Evolutionary conservation across 306 rosid genomes (phyloP), one percentile per base, ranked within the genome.

Genomic region (Cicer judaicum): DNA sequence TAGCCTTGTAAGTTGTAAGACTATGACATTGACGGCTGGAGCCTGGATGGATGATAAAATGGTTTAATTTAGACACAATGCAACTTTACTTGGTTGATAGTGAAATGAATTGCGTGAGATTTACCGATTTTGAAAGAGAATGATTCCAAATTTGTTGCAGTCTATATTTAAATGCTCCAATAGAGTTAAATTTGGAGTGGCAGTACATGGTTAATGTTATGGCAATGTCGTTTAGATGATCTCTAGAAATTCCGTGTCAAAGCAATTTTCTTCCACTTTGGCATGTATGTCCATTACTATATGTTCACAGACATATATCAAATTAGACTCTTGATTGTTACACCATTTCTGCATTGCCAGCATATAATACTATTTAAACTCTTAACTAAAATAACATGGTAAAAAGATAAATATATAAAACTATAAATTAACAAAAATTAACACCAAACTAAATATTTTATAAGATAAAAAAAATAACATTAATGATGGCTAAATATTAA

Each of bases 91-190:
- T 79, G 83, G 78, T 74, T 75, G 69, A 19, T 57, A 66, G 78
- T 46, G 76, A 70, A 79, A 75, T 57, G 66, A 47, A 41, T 69
- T 52, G 52, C 64, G 61, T 54, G 36, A 41, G 54, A 46, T 11
- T 36, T 54, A 69, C 84, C 87, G 84, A 75, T 66, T 64, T 72
- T 15, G 39, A 42, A 66, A 41, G 61, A 61, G 34, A 39, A 68
- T 64, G 79, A 62, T 62, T 80, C 83, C 55, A 70, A 40, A 61
- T 29, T 29, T 16, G 46, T 40, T 53, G 46, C 40, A 7, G 60
- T 52, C 68, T 29, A 12, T 61, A 46, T 44, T 6, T 29, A 29
- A 29, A 29, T 50, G 7, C 10, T 42, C 29, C 8, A 24, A n/a
- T 38, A 62, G 13, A 48, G 71, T 47, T 47, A 48, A 42, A 41